These are phyloP conservation scores for Sclerotinia sclerotiorum DNA, from an alignment of 2,329 filamentous ascomycete species.

Conservation along the genomic window DNA sequence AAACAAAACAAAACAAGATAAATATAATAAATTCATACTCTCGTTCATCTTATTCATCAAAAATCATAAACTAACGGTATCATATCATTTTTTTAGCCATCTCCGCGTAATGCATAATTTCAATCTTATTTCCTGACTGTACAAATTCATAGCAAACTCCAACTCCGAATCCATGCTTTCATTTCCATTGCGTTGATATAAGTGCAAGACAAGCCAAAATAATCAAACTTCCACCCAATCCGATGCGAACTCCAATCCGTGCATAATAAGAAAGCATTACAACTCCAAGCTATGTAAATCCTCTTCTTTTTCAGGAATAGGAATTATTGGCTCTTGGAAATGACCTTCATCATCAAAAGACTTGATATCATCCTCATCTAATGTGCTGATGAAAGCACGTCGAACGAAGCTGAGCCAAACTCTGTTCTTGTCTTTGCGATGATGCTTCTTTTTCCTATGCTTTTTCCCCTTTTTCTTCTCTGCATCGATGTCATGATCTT, in stretches of 20 bases:
- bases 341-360: constrained; percentile 25
- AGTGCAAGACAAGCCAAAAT: background rate
- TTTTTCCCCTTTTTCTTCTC: constrained; percentile 33
- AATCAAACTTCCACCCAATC: background rate
- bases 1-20: no score
- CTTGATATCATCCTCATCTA: constrained; percentile 63
- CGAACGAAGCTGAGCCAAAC: constrained; percentile 75
- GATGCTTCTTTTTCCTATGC: constrained; percentile 49
- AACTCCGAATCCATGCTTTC: constrained; percentile 1
- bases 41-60: background rate
- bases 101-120: background rate
- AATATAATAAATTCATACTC: background rate
- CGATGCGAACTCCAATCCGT: constrained; percentile 21
- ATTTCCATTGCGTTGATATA: constrained; percentile 2
- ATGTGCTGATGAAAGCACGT: constrained; percentile 76
- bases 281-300: constrained; percentile 10
- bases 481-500: constrained; percentile 38
- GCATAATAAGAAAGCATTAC: constrained; percentile 15
- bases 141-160: background rate
- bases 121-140: background rate
- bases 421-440: constrained; percentile 61
- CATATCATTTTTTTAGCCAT: constrained; percentile 5
- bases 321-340: constrained; percentile 4
- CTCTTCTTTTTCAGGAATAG: background rate
- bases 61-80: constrained; percentile 3